Evolutionary conservation across 1,139 yeast genomes (phyloP), one percentile per base, ranked within the genome.

Genomic region (Candida neerlandica): DNA sequence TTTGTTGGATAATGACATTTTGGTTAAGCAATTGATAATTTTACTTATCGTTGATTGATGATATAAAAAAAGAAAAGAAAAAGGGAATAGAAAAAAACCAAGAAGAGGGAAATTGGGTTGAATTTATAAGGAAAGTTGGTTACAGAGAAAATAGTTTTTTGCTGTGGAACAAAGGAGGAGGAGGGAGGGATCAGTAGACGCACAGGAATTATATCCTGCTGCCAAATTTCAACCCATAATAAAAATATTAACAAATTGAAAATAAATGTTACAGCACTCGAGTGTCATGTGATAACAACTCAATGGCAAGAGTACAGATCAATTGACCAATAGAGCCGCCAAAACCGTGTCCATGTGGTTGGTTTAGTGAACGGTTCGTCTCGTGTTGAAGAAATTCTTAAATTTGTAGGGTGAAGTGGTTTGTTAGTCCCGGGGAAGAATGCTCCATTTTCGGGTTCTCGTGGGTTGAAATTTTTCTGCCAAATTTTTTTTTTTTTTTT

Each of bases 1-100:
- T 77, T 92, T 92, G 73, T 81, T 88, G 52, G 96, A 85, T 70
- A 94, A 84, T 62, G 98, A 92, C 98, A 92, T 89, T 50, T 33
- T 58, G 11, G 33, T 41, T 35, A 39, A 38, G 51, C 51, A 46
- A 49, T 49, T 51, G 55, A 48, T 21, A 42, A 33, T 26, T 35
- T 16, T 30, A 27, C 42, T 35, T 38, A 39, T 39, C 29, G 46
- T 18, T 33, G 27, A 27, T 38, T 11, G 26, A 33, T 23, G 9
- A 23, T 23, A 7, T 2, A 23, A 23, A 23, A 4, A 37, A 34
- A 44, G 26, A 40, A 27, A 44, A 30, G 27, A 29, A 41, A 34
- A 32, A 15, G 12, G 40, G 26, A 41, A 35, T 30, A 32, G 37
- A 41, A 47, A 35, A 21, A 43, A 27, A 33, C 29, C 15, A 32